Evolutionary conservation across 768 basidiomycete species (phyloP).

Genomic region (Rhodotorula toruloides): DNA sequence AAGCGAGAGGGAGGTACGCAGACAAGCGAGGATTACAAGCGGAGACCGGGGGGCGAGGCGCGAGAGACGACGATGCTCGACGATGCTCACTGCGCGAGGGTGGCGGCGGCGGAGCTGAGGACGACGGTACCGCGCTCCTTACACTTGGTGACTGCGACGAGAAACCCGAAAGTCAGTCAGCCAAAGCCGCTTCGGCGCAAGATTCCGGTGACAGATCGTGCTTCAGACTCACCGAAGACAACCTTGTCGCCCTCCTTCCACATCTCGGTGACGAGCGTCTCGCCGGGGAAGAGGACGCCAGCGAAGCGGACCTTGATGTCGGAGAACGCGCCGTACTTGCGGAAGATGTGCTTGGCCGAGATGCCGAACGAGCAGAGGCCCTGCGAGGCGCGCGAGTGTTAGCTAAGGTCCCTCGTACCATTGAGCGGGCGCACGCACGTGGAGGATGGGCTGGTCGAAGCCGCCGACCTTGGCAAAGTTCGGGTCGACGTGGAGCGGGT

Average conservation of each 20-base stretch:
- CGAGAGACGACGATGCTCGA: too few species aligned
- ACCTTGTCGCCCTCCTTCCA: conserved; percentile 93
- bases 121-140: conserved; percentile 74
- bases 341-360: conserved; percentile 83
- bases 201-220: too few species aligned
- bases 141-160: conserved; percentile 65
- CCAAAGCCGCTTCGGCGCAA: not conserved
- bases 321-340: conserved; percentile 74
- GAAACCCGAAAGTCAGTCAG: too few species aligned
- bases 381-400: conserved; percentile 40
- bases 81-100: conserved; percentile 46
- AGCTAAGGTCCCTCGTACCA: not conserved
- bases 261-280: conserved; percentile 93
- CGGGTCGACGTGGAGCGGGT: conserved; percentile 86
- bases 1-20: not conserved
- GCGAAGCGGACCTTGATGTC: conserved; percentile 97
- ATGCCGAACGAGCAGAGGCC: conserved; percentile 90
- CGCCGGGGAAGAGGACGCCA: conserved; percentile 88
- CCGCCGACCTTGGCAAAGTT: conserved; percentile 93
- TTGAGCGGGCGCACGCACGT: conserved; percentile 49
- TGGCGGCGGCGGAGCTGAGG: conserved; percentile 75
- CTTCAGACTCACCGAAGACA: conserved; percentile 68
- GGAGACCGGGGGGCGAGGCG: too few species aligned
- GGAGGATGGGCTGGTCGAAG: conserved; percentile 81
- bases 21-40: too few species aligned